Evolutionary conservation across 495 filamentous ascomycete genomes (phyloP).

Genomic region (Lichenothelia convexa): DNA sequence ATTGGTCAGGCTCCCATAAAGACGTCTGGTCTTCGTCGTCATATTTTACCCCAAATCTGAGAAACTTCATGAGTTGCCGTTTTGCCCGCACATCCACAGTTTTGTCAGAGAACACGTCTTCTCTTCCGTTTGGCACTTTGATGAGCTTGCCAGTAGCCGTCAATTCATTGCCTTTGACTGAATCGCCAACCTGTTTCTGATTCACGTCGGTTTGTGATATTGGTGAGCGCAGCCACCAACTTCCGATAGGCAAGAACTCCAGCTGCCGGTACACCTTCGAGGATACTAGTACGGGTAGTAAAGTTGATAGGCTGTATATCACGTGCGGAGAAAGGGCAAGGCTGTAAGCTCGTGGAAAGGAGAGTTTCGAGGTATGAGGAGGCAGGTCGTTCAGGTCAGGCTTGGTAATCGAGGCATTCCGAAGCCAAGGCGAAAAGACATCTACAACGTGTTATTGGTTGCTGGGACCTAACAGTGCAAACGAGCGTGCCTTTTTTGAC

Average conservation of each 20-base stretch:
- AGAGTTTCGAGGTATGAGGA: conserved; percentile 34
- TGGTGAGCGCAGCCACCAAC: conserved; percentile 62
- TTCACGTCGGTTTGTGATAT: not conserved
- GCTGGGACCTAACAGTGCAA: too few relatives aligned
- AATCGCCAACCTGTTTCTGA: conserved; percentile 4
- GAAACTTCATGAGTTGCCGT: conserved; percentile 69
- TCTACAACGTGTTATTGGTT: not conserved
- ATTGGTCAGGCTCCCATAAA: conserved; percentile 27
- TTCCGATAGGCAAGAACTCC: conserved; percentile 86
- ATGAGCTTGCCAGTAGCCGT: conserved; percentile 22
- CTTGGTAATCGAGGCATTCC: too few relatives aligned
- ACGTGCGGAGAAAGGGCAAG: conserved; percentile 72
- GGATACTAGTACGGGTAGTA: conserved; percentile 62
- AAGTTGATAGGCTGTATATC: conserved; percentile 62
- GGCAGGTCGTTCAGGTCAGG: conserved; percentile 24
- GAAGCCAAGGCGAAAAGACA: too few relatives aligned
- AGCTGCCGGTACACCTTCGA: conserved; percentile 76
- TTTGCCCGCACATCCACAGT: conserved; percentile 57
- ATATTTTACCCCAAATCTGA: conserved; percentile 55
- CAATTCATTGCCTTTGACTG: conserved; percentile 4
- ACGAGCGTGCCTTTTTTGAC: not conserved
- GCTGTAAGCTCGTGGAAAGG: conserved; percentile 59
- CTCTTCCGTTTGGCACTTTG: conserved; percentile 63
- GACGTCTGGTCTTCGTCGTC: conserved; percentile 35
- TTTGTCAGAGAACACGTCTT: conserved; percentile 67